Base-by-base conservation (phyloP, 768 basidiomycete species). In the Chiua virens region DNA sequence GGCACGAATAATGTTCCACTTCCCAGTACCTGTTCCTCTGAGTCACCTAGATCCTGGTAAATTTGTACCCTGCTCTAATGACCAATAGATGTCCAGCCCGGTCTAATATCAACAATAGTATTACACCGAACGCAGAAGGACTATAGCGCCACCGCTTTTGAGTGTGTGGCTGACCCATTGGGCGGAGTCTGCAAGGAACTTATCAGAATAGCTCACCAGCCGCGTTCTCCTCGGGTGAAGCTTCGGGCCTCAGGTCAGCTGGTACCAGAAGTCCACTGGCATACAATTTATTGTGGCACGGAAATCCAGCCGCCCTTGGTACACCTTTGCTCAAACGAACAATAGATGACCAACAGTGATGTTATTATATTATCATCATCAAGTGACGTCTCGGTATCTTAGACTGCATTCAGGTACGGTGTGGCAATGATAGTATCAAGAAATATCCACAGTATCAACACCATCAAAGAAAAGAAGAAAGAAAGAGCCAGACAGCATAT, bases 171-270 rank as follows among this genome's bases (percentile, higher is more conserved):
- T 22, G 89, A 89, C 8, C 5, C 2, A 2, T 61, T 87, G 15
- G 85, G 87, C 52, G 61, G 73, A 20, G 73, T 90, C 28, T 73
- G 82, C 60, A 68, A 71, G 17, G 80, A 81, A 59, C 73, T 92
- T n/a, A 75, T 79, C 50, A 78, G 69, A 52, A 75, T 89, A 41
- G 76, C 52, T 38, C 47, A 54, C 39, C 63, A 21, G 14, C 32
- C 32, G 15, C 3, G 13, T 34, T 14, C 23, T 14, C 3, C 32
- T 14, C 14, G 14, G 32, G 2, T 4, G 32, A 14, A 15, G 14
- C 32, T 34, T 30, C 28, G 11, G 28, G 25, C 8, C 28, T 10
- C 28, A 9, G 10, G 11, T 30, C n/a, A n/a, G n/a, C n/a, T n/a
- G n/a, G n/a, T n/a, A n/a, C n/a, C n/a, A n/a, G n/a, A n/a, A n/a